Conservation (phyloP, 257 asterid genomes). For the Plantago elongata region DNA sequence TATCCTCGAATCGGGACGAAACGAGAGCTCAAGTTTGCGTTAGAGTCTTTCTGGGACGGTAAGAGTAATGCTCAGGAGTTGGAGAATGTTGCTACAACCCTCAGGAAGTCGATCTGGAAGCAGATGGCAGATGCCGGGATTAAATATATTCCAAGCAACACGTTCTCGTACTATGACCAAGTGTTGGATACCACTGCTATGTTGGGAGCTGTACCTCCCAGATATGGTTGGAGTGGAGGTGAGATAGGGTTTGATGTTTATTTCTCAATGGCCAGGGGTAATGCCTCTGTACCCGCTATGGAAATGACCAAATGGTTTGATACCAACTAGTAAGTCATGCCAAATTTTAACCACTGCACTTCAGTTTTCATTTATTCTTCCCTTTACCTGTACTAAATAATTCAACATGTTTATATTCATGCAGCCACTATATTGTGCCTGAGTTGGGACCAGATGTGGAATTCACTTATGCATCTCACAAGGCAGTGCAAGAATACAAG, state of each 20-base stretch:
- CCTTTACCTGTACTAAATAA: background rate
- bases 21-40: slow-evolving; percentile 74
- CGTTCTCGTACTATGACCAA: slow-evolving; percentile 81
- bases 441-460: slow-evolving; percentile 65
- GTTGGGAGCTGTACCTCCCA: slow-evolving; percentile 81
- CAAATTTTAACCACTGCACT: background rate
- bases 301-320: slow-evolving; percentile 97
- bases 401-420: background rate
- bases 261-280: slow-evolving; percentile 93
- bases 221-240: slow-evolving; percentile 69
- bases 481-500: slow-evolving; percentile 78
- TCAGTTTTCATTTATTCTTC: background rate
- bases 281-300: slow-evolving; percentile 85
- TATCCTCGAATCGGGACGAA: slow-evolving; percentile 60
- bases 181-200: slow-evolving; percentile 71
- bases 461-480: slow-evolving; percentile 71
- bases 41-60: slow-evolving; percentile 84
- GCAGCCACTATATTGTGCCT: slow-evolving; percentile 82
- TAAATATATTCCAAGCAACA: slow-evolving; percentile 81
- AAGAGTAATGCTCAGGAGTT: slow-evolving; percentile 61
- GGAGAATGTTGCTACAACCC: slow-evolving; percentile 58
- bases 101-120: slow-evolving; percentile 67
- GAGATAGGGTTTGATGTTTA: slow-evolving; percentile 65
- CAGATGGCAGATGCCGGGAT: slow-evolving; percentile 81
- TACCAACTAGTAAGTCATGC: slow-evolving; percentile 73